Conservation (phyloP, 2,329 filamentous ascomycete genomes). For the Diaporthe australafricana region DNA sequence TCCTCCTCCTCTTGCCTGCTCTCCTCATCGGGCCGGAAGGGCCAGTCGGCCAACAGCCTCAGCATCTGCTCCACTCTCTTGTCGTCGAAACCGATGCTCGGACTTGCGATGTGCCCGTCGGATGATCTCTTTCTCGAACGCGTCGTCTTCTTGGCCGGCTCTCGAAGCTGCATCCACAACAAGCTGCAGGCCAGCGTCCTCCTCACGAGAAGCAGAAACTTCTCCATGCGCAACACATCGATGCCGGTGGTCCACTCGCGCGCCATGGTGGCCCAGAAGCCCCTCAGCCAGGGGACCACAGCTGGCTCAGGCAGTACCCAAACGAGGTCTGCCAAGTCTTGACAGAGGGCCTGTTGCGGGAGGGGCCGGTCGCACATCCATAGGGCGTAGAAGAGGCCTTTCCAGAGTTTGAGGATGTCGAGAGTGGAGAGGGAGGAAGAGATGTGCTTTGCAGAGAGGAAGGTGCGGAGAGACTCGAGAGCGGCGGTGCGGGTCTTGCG, state of each 20-base stretch:
- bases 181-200: constrained; percentile 82
- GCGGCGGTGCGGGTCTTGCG: constrained; percentile 82
- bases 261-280: constrained; percentile 78
- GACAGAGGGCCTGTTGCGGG: constrained; percentile 86
- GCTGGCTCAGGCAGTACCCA: constrained; percentile 64
- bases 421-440: constrained; percentile 68
- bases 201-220: constrained; percentile 88
- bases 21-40: constrained; percentile 42
- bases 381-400: constrained; percentile 91
- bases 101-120: constrained; percentile 9
- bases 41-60: constrained; percentile 55
- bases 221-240: constrained; percentile 86
- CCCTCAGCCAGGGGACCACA: constrained; percentile 64
- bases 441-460: constrained; percentile 72
- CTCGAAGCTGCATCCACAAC: constrained; percentile 51
- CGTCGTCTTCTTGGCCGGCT: constrained; percentile 43
- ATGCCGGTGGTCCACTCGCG: constrained; percentile 74
- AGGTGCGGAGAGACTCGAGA: constrained; percentile 80
- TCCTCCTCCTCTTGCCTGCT: constrained; percentile 47
- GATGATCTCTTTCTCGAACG: constrained; percentile 46
- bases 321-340: constrained; percentile 79
- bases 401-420: constrained; percentile 91
- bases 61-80: constrained; percentile 48
- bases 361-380: constrained; percentile 93
- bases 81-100: constrained; percentile 38